These are phyloP conservation scores for Lasiodiplodia citricola DNA, from an alignment of 2,329 filamentous ascomycete genomes.

Conservation along the genomic window DNA sequence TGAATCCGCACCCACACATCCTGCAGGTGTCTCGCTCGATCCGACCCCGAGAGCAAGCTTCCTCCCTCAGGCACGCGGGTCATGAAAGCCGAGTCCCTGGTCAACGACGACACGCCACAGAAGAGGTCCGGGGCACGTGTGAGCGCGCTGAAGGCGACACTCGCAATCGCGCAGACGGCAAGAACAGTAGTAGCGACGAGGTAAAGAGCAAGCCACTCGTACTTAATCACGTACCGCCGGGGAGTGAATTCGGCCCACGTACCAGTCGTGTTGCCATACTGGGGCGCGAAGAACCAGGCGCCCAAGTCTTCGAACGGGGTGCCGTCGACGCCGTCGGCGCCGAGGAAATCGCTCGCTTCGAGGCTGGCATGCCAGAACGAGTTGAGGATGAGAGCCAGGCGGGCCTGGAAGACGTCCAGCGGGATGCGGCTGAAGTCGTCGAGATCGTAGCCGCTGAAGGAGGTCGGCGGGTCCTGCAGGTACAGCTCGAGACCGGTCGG, in stretches of 20 bases:
- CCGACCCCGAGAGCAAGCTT: conserved; percentile 21
- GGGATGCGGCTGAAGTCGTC: not conserved
- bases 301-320: no score
- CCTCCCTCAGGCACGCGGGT: conserved; percentile 17
- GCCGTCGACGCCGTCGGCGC: not conserved
- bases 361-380: conserved; percentile 24
- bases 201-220: conserved; percentile 16
- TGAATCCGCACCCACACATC: conserved; percentile 31
- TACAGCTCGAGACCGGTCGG: conserved; percentile 1
- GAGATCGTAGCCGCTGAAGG: not conserved
- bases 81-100: conserved; percentile 29
- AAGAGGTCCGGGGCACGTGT: conserved; percentile 28
- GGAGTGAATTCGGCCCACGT: not conserved
- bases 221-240: not conserved
- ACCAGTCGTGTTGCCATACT: not conserved
- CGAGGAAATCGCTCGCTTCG: conserved; percentile 18
- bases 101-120: conserved; percentile 27
- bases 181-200: conserved; percentile 5
- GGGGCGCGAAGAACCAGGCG: no score
- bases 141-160: conserved; percentile 15
- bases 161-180: conserved; percentile 24
- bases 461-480: not conserved
- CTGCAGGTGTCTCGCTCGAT: conserved; percentile 26
- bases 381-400: conserved; percentile 29
- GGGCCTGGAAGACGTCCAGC: conserved; percentile 6